Evolutionary conservation across 495 filamentous ascomycete genomes (phyloP).

Genomic region (Evansstolkia leycettana): DNA sequence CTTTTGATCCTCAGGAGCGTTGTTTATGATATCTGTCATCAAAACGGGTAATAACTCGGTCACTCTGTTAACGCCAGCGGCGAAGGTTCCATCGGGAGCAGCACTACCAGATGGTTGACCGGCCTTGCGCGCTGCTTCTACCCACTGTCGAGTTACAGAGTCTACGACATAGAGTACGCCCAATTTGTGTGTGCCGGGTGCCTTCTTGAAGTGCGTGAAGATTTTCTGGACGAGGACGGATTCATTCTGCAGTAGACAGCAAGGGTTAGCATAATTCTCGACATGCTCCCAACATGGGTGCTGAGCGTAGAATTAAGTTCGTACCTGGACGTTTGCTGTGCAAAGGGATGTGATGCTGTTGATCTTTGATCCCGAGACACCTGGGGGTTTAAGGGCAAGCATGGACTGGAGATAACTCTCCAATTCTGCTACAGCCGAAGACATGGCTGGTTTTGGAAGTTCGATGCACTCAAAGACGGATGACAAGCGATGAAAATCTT

Average conservation of each 20-base stretch:
- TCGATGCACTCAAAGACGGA: not conserved
- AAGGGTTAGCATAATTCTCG: constrained; percentile 25
- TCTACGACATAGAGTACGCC: constrained; percentile 99
- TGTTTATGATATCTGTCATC: constrained; percentile 90
- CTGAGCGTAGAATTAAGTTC: constrained; percentile 11
- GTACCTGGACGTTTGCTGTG: constrained; percentile 87
- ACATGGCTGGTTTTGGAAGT: constrained; percentile 36
- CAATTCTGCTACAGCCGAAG: constrained; percentile 78
- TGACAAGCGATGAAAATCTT: constrained; percentile 1
- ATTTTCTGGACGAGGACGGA: constrained; percentile 91
- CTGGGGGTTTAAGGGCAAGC: constrained; percentile 81
- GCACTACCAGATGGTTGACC: constrained; percentile 66
- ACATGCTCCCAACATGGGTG: constrained; percentile 1
- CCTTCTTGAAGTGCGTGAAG: constrained; percentile 94
- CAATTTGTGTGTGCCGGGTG: constrained; percentile 89
- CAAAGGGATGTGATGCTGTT: constrained; percentile 72
- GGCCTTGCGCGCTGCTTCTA: constrained; percentile 81
- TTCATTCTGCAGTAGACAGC: constrained; percentile 58
- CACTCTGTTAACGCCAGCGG: constrained; percentile 92
- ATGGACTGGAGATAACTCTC: constrained; percentile 84
- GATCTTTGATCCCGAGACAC: constrained; percentile 87
- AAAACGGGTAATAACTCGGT: constrained; percentile 83
- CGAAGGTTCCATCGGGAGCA: constrained; percentile 81
- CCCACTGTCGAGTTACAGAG: constrained; percentile 97
- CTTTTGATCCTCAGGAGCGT: constrained; percentile 92